These are phyloP conservation scores for Cystobasidium sp. DNA, from an alignment of 1,284 basidiomycete species.

Conservation along the genomic window DNA sequence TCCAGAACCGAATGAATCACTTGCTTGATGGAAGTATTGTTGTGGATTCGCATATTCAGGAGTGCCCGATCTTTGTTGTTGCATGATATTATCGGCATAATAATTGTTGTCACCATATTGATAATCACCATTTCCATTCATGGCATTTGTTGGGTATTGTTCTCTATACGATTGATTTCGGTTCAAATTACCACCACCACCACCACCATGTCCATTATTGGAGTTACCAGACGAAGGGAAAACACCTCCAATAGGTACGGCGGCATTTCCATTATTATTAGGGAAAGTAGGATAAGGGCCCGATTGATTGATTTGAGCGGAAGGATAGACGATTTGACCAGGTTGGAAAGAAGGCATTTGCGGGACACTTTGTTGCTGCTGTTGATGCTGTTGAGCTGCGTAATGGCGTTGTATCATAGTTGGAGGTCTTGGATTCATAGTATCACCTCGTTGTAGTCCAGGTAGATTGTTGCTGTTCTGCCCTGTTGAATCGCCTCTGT, in stretches of 20 bases:
- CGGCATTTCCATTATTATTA: neutral
- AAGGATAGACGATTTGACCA: conserved; percentile 48
- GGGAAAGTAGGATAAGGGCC: conserved; percentile 35
- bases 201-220: neutral
- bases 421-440: conserved; percentile 56
- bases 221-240: conserved; percentile 14
- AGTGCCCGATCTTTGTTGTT: conserved; percentile 46
- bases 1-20: conserved; percentile 38
- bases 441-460: conserved; percentile 51
- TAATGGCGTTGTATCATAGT: conserved; percentile 56
- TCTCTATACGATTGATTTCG: conserved; percentile 7
- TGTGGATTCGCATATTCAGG: conserved; percentile 50
- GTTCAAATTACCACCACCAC: neutral
- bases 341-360: conserved; percentile 51
- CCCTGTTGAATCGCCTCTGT: conserved; percentile 41
- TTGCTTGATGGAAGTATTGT: conserved; percentile 47
- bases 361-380: neutral
- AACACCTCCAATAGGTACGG: conserved; percentile 27
- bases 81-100: too few species aligned
- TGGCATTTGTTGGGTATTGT: conserved; percentile 1
- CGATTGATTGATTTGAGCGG: conserved; percentile 21
- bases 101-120: too few species aligned
- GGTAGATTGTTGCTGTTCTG: conserved; percentile 44
- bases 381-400: conserved; percentile 21
- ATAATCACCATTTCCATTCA: neutral